Base-by-base conservation (phyloP, 805 yeast species). In the Saccharomycopsis javanensis region DNA sequence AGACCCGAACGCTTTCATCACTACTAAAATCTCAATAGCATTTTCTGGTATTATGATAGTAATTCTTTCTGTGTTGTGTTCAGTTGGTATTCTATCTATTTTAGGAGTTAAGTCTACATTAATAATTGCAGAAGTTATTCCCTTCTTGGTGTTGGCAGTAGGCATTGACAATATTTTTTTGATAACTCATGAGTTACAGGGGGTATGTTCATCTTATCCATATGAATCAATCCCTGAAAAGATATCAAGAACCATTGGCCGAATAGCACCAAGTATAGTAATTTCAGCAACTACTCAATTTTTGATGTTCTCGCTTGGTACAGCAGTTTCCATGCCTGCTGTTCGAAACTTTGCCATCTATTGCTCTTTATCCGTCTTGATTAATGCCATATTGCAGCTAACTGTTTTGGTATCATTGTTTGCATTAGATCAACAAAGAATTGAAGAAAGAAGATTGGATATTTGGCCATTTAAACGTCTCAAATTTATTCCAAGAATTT, bases 91-190 rank as follows among this genome's bases (percentile, higher is more conserved):
- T 4, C 86, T 88, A 69, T 79, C 94, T 11, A 64, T 79, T 5
- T 58, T 86, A n/a, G 95, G 94, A 0, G 71, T 91, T 53, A 88
- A 87, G 65, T 87, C 96, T 0, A 92, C 98, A 0, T 73, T 92
- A 48, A 91, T 92, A 62, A 89, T 92, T 57, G 97, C 98, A 1
- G 98, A 94, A 68, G 99, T 92, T 5, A 92, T 92, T 34, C 98
- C 98, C 8, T 92, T 92, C 66, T 73, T 92, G 64, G 86, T 92
- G 13, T 75, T 92, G 58, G 99, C 99, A 0, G 84, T 92, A 57
- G 99, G 99, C n/a, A 89, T 92, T 28, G 99, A 92, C 71, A 92
- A 92, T 68, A 87, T 92, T 27, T 94, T 91, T 66, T 72, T 92
- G 62, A 80, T 92, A 20, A 85, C 89, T 0, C 91, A 91, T 67